Evolutionary conservation across 805 yeast genomes (phyloP).

Genomic region (Spathaspora passalidarum): DNA sequence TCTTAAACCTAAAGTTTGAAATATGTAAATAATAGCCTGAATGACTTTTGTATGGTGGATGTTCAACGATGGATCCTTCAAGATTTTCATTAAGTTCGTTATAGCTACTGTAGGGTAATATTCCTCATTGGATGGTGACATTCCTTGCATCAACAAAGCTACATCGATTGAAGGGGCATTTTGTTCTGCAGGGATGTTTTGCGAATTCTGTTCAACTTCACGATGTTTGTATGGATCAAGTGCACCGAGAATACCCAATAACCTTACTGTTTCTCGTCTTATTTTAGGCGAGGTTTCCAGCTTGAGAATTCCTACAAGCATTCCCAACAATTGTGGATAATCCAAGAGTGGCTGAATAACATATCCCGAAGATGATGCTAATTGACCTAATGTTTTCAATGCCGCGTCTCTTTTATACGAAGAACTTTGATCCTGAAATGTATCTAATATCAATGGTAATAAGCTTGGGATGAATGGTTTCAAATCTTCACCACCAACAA

Average conservation of each 20-base stretch:
- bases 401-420: constrained; percentile 87
- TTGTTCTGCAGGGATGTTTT: constrained; percentile 59
- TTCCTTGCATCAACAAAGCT: constrained; percentile 86
- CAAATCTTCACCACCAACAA: constrained; percentile 86
- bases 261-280: constrained; percentile 82
- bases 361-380: constrained; percentile 88
- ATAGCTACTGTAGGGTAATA: constrained; percentile 95
- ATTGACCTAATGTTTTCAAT: constrained; percentile 78
- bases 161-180: constrained; percentile 90
- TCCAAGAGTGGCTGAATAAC: constrained; percentile 91
- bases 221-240: constrained; percentile 94
- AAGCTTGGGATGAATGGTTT: constrained; percentile 65
- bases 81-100: constrained; percentile 73
- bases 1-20: constrained; percentile 81
- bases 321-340: constrained; percentile 84
- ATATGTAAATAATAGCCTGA: constrained; percentile 90
- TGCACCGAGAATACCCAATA: constrained; percentile 93
- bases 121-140: constrained; percentile 89
- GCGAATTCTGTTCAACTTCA: constrained; percentile 76
- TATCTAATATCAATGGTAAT: constrained; percentile 85
- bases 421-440: constrained; percentile 91
- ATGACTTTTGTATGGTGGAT: constrained; percentile 88
- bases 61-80: constrained; percentile 81
- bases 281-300: constrained; percentile 73
- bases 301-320: constrained; percentile 75